Base-by-base conservation (phyloP, 2,329 filamentous ascomycete species). In the Hypomyces perniciosus region DNA sequence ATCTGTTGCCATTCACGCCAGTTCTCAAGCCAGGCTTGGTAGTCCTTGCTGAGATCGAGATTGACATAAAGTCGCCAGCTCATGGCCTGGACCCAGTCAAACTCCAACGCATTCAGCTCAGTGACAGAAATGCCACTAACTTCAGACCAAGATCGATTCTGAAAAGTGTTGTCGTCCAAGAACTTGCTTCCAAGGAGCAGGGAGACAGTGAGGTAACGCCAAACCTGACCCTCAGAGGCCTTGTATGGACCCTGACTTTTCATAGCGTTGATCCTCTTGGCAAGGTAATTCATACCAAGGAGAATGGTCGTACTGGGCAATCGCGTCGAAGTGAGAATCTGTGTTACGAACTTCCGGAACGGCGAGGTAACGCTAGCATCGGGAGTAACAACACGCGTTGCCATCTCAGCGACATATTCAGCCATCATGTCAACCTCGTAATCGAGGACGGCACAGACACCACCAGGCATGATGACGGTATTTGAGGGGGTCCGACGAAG, bases 381-480 rank as follows among this genome's bases (percentile, higher is more conserved):
- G 7, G 78, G 77, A 52, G 76, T 74, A 39, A 81, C 76, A 33
- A 83, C 70, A 41, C 80, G 76, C 27, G 76, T 79, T 54, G 90
- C 84, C 83, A 92, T 95, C 66, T 95, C 88, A 56, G 89, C 86
- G 66, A 96, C 90, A 70, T 95, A 96, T 67, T 95, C 90, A 56
- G 90, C 86, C 91, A 96, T 96, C 69, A 87, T 78, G 67, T 95
- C 90, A 83, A 96, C 92, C 71, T 96, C 90, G 69, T 96, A 96
- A 76, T 96, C 91, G 71, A 96, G 82, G 72, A 95, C 88, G 63
- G 90, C 90, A 62, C 91, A 93, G 37, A 96, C 91, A 62, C 91
- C 91, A 67, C 91, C 90, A 57, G 80, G 75, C 80, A 83, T 83
- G 63, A 72, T 82, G 73, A 61, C 63, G 59, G 62, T 63, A 59